Base-by-base conservation (phyloP, 345 rosid genomes). In the Cochlearia excelsa region DNA sequence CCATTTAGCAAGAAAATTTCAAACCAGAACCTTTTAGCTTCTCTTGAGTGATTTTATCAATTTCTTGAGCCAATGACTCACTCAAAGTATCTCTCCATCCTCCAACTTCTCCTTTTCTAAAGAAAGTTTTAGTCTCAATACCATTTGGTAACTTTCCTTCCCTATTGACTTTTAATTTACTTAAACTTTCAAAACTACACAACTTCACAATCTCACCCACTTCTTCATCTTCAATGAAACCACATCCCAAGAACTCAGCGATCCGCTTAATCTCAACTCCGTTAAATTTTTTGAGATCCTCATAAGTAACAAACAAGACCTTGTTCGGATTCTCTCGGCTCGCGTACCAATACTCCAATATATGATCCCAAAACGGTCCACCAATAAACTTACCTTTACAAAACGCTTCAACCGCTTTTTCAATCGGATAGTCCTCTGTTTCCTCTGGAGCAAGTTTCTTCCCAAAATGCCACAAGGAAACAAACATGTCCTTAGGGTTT, bases 391-490 rank as follows among this genome's bases (percentile, higher is more conserved):
- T 79, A 1, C 90, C 87, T 46, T 69, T 27, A 61, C 75, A 71
- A 9, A 84, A 80, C 43, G 65, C 74, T 9, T 80, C 74, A 3
- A 84, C 80, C 26, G 67, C 33, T 2, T 78, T 76, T 49, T 68
- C 80, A 0, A 84, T 62, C 0, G 79, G 61, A 43, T 43, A 63
- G 0, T 47, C 37, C 0, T 65, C 80, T 10, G 34, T 68, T 2
- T 71, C 68, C 0, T 54, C 6, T 9, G 53, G 59, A 46, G 78
- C 71, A 31, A 77, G 31, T 38, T 62, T 78, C 78, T 80, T 80
- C 4, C 79, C 65, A 64, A 80, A 84, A 64, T 78, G 85, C 82
- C 84, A 78, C 4, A 77, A 66, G 1, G 90, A 84, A 1, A 78
- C 81, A 43, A 80, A 75, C 61, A 70, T 75, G 56, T 82, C 90